Evolutionary conservation across 75 land plant species (phyloP), one percentile per base, ranked within the genome.

Genomic region (Pinus taeda): DNA sequence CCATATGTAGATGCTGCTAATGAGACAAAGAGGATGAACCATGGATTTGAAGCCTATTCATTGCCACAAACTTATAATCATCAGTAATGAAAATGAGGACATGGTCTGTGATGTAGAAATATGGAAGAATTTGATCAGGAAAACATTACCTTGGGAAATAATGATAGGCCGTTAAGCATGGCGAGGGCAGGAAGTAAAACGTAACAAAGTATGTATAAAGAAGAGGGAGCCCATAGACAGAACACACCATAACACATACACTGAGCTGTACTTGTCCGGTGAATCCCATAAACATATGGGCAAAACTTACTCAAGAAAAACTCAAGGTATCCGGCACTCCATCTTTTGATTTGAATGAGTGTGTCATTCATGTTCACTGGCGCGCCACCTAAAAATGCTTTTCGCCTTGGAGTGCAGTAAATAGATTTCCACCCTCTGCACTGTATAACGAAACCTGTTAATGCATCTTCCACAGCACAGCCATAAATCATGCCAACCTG

Each of bases 401-500:
- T 39, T 76, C 80, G 65, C 4, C 62, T 24, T 13, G 89, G 89
- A 39, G 76, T 24, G 76, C 84, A 88, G 57, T 80, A 84, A 45
- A 80, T 59, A 4, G 84, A 77, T 57, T 57, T 61, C 89, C 89
- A 87, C 33, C 89, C 89, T 59, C 84, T 77, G 57, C 85, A 81
- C 77, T 87, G 89, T 18, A 87, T 87, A n/a, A 83, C 36, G 24
- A 87, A 59, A 26, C 92, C 92, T 20, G 87, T 90, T 45, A 90
- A 77, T 14, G 83, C 85, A 73, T 90, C 89, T 63, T 90, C 92
- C 30, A 87, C 89, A 57, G 85, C 85, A 55, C 85, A 87, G n/a
- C 89, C 89, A 79, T 90, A 87, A 60, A 79, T 79, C 73, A 90
- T 33, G 9, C 92, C 91, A 64, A 82, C 71, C 91, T 89, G 84